Conservation (phyloP, 2,329 filamentous ascomycete species). For the Diplodia sapinea region DNA sequence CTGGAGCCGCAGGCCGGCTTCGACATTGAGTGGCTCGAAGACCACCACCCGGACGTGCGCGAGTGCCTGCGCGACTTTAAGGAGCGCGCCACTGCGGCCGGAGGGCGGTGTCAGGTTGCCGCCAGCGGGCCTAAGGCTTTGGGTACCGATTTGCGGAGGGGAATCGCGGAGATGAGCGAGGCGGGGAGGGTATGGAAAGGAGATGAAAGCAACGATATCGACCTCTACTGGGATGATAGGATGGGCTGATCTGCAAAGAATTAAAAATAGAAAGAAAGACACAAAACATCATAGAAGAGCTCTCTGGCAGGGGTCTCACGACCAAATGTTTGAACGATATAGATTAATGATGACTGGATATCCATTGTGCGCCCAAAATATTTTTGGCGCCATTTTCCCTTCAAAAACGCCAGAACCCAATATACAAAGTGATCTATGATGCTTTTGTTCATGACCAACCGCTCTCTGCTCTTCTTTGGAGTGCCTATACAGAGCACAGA, state of each 20-base stretch:
- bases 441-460: conserved; percentile 20
- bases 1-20: conserved; percentile 32
- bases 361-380: conserved; percentile 17
- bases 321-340: conserved; percentile 16
- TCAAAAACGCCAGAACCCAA: conserved; percentile 16
- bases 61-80: conserved; percentile 39
- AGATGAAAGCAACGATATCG: conserved; percentile 41
- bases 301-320: neutral
- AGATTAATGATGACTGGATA: conserved; percentile 29
- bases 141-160: conserved; percentile 43
- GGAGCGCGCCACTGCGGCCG: conserved; percentile 36
- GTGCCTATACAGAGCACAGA: neutral
- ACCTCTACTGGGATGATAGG: conserved; percentile 43
- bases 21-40: conserved; percentile 37
- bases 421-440: conserved; percentile 20
- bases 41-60: conserved; percentile 37
- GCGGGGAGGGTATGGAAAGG: conserved; percentile 45
- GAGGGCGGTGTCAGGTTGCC: conserved; percentile 40
- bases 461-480: conserved; percentile 8
- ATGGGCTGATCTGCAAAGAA: conserved; percentile 34
- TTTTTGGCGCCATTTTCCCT: conserved; percentile 12
- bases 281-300: neutral
- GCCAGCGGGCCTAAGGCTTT: conserved; percentile 43
- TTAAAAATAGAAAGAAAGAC: neutral
- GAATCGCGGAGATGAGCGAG: conserved; percentile 42